phyloP scores from a whole-genome alignment of 1,284 basidiomycete genomes.

The Sporisorium scitamineum region DNA sequence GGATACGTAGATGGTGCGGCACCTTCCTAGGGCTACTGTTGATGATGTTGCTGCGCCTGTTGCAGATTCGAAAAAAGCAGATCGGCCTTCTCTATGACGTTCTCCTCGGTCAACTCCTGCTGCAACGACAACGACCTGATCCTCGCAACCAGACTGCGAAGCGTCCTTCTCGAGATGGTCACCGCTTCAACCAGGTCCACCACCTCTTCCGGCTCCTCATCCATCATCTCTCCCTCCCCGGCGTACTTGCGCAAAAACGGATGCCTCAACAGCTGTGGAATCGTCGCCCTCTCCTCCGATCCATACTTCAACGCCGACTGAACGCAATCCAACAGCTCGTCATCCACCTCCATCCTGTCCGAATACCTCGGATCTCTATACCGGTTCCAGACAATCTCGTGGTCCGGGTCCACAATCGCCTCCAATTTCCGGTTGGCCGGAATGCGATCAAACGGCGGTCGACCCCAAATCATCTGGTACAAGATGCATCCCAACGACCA shows the following conservation, averaged over 20 bases:
- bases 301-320: conserved; percentile 79
- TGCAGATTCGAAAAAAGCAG: conserved; percentile 45
- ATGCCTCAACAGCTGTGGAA: conserved; percentile 75
- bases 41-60: conserved; percentile 31
- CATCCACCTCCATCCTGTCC: conserved; percentile 73
- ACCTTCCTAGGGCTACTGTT: conserved; percentile 6
- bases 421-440: conserved; percentile 91
- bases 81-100: conserved; percentile 57
- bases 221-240: conserved; percentile 15
- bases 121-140: conserved; percentile 50
- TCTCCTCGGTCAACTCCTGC: conserved; percentile 60
- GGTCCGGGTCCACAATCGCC: conserved; percentile 80
- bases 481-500: conserved; percentile 97
- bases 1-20: not conserved
- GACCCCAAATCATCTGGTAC: conserved; percentile 94
- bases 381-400: conserved; percentile 81
- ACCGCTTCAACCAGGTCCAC: conserved; percentile 46
- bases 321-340: conserved; percentile 79
- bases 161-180: conserved; percentile 43
- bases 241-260: conserved; percentile 68
- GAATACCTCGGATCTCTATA: conserved; percentile 74
- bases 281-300: conserved; percentile 82
- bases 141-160: conserved; percentile 57
- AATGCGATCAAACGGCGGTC: conserved; percentile 87
- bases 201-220: conserved; percentile 15